These are phyloP conservation scores for Fraxinus pennsylvanica DNA, from an alignment of 257 asterid genomes.

Conservation along the genomic window DNA sequence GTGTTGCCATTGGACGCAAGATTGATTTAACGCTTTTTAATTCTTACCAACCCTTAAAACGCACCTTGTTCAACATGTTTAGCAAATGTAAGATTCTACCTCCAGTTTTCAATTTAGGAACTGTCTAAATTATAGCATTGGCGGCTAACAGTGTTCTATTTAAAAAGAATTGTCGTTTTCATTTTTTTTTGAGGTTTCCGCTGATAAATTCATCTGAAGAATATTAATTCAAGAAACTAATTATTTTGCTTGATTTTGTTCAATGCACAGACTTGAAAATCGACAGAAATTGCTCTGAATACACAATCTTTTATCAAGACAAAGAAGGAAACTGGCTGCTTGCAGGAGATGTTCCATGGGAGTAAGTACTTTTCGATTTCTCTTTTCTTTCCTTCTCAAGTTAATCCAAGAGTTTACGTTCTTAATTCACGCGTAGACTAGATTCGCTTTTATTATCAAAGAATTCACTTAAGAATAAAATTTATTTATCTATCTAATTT, in stretches of 20 bases:
- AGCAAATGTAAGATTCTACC: constrained; percentile 33
- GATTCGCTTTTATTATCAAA: neutral
- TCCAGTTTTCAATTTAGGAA: neutral
- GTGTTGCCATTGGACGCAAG: constrained; percentile 52
- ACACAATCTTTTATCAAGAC: constrained; percentile 56
- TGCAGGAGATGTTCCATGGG: constrained; percentile 68
- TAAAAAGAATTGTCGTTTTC: no score
- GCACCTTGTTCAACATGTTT: constrained; percentile 48
- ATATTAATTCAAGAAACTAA: no score
- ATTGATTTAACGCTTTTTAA: constrained; percentile 40
- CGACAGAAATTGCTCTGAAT: constrained; percentile 27
- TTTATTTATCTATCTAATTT: neutral
- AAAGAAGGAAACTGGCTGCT: constrained; percentile 64
- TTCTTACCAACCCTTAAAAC: constrained; percentile 40
- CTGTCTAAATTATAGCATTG: no score
- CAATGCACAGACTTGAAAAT: constrained; percentile 39
- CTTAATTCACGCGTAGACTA: neutral
- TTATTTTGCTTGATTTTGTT: neutral
- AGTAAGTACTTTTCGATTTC: constrained; percentile 32
- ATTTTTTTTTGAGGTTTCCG: neutral
- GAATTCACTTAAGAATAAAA: neutral
- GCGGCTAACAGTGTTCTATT: no score
- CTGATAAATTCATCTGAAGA: neutral
- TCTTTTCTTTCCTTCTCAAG: neutral
- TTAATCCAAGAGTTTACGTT: neutral